Evolutionary conservation across 2,329 filamentous ascomycete genomes (phyloP).

Genomic region (Arthrobotrys pseudoclavata): DNA sequence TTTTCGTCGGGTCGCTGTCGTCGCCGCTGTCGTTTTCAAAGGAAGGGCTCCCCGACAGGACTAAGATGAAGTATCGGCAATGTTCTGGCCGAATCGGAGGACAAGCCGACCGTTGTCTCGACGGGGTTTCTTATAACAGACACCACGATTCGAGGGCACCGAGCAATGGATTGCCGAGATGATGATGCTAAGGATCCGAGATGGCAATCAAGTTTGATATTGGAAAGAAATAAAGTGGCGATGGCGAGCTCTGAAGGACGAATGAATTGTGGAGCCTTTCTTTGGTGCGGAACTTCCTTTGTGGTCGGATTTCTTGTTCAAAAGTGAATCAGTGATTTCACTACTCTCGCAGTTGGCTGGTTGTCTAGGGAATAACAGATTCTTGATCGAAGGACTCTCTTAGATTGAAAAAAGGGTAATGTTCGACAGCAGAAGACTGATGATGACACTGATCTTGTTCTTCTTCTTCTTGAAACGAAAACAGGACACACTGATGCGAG

Average conservation of each 20-base stretch:
- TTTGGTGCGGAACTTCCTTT: slow-evolving; percentile 16
- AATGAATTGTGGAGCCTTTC: slow-evolving; percentile 33
- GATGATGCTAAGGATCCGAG: slow-evolving; percentile 11
- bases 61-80: slow-evolving; percentile 5
- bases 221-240: background rate
- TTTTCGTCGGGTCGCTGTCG: background rate
- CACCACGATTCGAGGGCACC: slow-evolving; percentile 8
- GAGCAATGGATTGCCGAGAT: background rate
- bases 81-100: slow-evolving; percentile 10
- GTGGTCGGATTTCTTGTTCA: slow-evolving; percentile 37
- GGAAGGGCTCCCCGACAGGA: slow-evolving; percentile 47
- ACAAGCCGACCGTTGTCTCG: slow-evolving; percentile 7
- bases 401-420: slow-evolving; percentile 61
- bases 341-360: slow-evolving; percentile 56
- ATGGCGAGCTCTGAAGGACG: background rate
- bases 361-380: slow-evolving; percentile 60
- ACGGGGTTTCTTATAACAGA: slow-evolving; percentile 15
- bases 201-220: slow-evolving; percentile 16
- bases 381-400: slow-evolving; percentile 56
- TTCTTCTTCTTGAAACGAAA: slow-evolving; percentile 41
- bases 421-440: slow-evolving; percentile 59
- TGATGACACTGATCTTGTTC: slow-evolving; percentile 35
- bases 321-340: slow-evolving; percentile 60
- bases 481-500: slow-evolving; percentile 40
- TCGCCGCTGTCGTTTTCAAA: slow-evolving; percentile 20